A percentile compares a stretch with the other conserved stretches of the same genome.
Conservation (phyloP, 768 basidiomycete species). For the Russula dissimulans region DNA sequence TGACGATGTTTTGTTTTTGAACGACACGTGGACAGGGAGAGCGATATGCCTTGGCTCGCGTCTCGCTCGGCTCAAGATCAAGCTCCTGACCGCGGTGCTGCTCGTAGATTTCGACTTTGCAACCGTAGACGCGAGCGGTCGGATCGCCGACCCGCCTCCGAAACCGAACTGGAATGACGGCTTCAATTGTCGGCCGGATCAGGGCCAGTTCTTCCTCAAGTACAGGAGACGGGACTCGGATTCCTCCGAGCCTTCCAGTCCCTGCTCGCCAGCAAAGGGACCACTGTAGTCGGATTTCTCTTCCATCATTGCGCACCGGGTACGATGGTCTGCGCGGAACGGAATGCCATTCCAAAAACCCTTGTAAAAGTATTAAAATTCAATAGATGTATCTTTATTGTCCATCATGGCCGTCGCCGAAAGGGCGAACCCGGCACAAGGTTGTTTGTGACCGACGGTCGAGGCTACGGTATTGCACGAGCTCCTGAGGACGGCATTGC, state of each 20-base stretch:
- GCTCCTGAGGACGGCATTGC: too few relatives aligned
- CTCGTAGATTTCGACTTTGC: slow-evolving; percentile 53
- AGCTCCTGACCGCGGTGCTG: slow-evolving; percentile 59
- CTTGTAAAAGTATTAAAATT: not conserved
- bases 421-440: too few relatives aligned
- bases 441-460: too few relatives aligned
- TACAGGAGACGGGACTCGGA: slow-evolving; percentile 25
- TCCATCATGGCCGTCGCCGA: too few relatives aligned
- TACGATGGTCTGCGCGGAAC: too few relatives aligned
- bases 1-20: not conserved
- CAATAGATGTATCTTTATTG: too few relatives aligned
- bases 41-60: slow-evolving; percentile 65
- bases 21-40: slow-evolving; percentile 40
- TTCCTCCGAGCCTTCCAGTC: not conserved
- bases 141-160: slow-evolving; percentile 36
- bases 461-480: too few relatives aligned
- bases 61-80: slow-evolving; percentile 65
- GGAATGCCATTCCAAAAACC: not conserved
- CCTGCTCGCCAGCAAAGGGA: not conserved
- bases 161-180: slow-evolving; percentile 75
- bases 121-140: slow-evolving; percentile 46
- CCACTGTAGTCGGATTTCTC: not conserved
- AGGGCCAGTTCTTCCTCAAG: slow-evolving; percentile 44
- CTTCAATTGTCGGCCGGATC: slow-evolving; percentile 53
- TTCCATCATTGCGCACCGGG: not conserved